Percentiles rank a stretch among this genome's conserved stretches.
These are phyloP conservation scores for Botrytis aclada DNA, from an alignment of 2,329 filamentous ascomycete genomes.

Conservation along the genomic window DNA sequence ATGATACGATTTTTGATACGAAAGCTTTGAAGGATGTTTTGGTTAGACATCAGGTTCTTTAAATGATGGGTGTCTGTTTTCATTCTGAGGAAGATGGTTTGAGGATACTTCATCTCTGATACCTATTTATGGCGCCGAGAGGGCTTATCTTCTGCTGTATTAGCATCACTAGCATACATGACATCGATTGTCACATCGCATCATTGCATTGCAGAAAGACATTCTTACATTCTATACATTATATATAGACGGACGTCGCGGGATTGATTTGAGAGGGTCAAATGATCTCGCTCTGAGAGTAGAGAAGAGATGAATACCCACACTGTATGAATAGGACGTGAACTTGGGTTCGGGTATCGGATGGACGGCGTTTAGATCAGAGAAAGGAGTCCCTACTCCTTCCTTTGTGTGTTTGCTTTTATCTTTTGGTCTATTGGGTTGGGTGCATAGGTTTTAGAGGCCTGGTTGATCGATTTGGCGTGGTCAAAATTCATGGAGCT, in stretches of 20 bases:
- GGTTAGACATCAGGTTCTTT: constrained; percentile 47
- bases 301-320: neutral
- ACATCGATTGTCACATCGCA: neutral
- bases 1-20: constrained; percentile 58
- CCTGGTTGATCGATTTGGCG: neutral
- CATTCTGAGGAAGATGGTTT: neutral
- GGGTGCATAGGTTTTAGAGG: neutral
- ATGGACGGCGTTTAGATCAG: neutral
- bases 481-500: neutral
- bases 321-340: constrained; percentile 6
- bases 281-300: neutral
- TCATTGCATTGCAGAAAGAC: neutral
- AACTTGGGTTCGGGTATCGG: neutral
- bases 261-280: neutral
- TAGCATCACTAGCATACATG: neutral
- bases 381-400: neutral
- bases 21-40: constrained; percentile 53
- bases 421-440: neutral
- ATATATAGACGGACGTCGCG: neutral
- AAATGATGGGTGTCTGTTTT: neutral
- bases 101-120: neutral
- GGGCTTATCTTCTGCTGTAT: neutral
- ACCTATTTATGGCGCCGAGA: neutral
- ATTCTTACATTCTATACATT: neutral
- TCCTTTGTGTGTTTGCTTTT: neutral